A percentile compares a stretch with the other conserved stretches of the same genome.
phyloP scores from a whole-genome alignment of 2,329 filamentous ascomycete genomes.

The Rachicladosporium sp. region DNA sequence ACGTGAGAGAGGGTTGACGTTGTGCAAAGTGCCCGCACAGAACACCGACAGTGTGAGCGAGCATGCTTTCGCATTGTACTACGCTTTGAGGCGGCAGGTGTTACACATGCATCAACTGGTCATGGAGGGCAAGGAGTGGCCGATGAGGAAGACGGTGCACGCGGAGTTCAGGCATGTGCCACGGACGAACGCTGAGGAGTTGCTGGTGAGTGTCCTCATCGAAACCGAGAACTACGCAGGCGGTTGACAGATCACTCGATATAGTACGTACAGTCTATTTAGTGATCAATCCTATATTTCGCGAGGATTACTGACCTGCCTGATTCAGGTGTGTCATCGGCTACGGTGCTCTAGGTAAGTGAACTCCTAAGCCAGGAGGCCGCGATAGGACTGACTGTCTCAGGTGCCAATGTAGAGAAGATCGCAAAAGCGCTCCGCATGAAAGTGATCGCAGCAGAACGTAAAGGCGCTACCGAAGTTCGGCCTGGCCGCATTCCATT shows the following conservation, averaged over 20 bases:
- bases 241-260: no score
- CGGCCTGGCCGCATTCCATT: constrained; percentile 24
- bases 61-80: constrained; percentile 40
- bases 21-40: constrained; percentile 35
- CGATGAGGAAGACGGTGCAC: constrained; percentile 26
- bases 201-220: constrained; percentile 22
- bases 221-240: no score
- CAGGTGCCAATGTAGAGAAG: constrained; percentile 32
- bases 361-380: no score
- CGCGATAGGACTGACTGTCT: background rate
- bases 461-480: constrained; percentile 25
- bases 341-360: constrained; percentile 35
- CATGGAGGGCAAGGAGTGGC: constrained; percentile 29
- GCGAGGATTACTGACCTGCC: no score
- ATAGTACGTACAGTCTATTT: no score
- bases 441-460: constrained; percentile 37
- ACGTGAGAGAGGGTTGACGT: constrained; percentile 30
- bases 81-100: constrained; percentile 32
- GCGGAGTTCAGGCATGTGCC: constrained; percentile 26
- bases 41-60: constrained; percentile 37
- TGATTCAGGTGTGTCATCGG: constrained; percentile 27
- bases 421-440: constrained; percentile 36
- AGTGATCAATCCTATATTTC: no score
- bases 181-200: constrained; percentile 36
- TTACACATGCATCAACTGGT: constrained; percentile 26